A percentile compares a stretch with the other conserved stretches of the same genome.
Evolutionary conservation across 257 asterid genomes (phyloP).

Genomic region (Solanum sparsipilum): DNA sequence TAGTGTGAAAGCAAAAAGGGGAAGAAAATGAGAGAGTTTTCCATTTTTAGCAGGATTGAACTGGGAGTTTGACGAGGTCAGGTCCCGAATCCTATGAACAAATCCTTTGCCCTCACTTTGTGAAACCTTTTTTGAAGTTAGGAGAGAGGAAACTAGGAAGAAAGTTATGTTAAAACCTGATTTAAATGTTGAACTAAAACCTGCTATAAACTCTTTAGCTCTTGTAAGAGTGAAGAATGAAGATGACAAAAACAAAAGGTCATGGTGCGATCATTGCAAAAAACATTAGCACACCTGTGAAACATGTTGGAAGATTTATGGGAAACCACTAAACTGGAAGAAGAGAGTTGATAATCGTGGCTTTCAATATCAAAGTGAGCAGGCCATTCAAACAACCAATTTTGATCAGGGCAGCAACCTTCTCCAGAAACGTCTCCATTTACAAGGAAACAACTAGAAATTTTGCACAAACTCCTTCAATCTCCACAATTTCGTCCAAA

Average conservation of each 20-base stretch:
- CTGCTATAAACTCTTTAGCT: background rate
- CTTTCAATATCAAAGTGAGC: background rate
- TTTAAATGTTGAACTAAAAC: background rate
- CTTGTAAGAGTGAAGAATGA: background rate
- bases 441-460: background rate
- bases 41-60: background rate
- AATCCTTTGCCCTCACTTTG: background rate
- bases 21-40: background rate
- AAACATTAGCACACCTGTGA: background rate
- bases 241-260: background rate
- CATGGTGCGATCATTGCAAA: background rate
- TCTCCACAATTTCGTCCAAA: background rate
- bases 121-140: background rate
- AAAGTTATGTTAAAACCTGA: background rate
- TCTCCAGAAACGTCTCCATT: background rate
- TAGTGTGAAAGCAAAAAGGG: background rate
- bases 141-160: background rate
- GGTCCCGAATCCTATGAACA: background rate
- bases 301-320: background rate
- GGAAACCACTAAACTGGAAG: background rate
- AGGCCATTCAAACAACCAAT: background rate
- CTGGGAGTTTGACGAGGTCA: background rate
- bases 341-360: background rate
- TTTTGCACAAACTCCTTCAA: background rate
- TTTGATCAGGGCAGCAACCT: background rate